These are phyloP conservation scores for Hypoxylon trugodes DNA, from an alignment of 495 filamentous ascomycete species.

Conservation along the genomic window DNA sequence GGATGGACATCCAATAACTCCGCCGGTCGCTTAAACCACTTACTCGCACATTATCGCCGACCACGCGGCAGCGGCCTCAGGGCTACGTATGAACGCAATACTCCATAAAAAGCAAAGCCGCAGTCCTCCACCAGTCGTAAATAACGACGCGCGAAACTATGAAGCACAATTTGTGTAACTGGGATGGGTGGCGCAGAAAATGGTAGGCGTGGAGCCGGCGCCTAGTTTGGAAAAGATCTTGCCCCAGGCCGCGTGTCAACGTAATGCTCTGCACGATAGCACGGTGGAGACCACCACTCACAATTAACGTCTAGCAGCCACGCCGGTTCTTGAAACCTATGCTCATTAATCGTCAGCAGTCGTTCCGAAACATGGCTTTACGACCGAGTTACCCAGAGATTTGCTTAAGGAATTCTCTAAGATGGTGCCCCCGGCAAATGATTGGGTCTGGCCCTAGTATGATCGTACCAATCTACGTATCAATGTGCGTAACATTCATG, in stretches of 20 bases:
- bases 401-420: neutral
- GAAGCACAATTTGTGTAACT: constrained; percentile 5
- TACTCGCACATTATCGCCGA: constrained; percentile 12
- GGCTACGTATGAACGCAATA: constrained; percentile 11
- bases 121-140: neutral
- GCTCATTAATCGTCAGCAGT: constrained; percentile 18
- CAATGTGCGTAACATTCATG: constrained; percentile 6
- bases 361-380: constrained; percentile 10
- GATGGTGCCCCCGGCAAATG: neutral
- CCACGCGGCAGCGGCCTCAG: constrained; percentile 2
- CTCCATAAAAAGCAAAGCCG: neutral
- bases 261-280: constrained; percentile 16
- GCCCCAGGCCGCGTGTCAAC: constrained; percentile 30
- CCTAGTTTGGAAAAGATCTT: constrained; percentile 26
- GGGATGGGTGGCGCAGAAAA: constrained; percentile 6
- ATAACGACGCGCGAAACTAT: neutral
- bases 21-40: constrained; percentile 1
- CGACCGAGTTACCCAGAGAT: neutral
- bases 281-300: constrained; percentile 7
- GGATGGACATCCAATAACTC: neutral
- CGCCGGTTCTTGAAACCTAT: neutral
- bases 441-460: neutral
- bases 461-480: constrained; percentile 16
- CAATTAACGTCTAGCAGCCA: neutral
- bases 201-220: constrained; percentile 18